Percentiles rank a stretch among this genome's conserved stretches.
Conservation (phyloP, 371 early-diverging fungal species). For the Funneliformis caledonium region DNA sequence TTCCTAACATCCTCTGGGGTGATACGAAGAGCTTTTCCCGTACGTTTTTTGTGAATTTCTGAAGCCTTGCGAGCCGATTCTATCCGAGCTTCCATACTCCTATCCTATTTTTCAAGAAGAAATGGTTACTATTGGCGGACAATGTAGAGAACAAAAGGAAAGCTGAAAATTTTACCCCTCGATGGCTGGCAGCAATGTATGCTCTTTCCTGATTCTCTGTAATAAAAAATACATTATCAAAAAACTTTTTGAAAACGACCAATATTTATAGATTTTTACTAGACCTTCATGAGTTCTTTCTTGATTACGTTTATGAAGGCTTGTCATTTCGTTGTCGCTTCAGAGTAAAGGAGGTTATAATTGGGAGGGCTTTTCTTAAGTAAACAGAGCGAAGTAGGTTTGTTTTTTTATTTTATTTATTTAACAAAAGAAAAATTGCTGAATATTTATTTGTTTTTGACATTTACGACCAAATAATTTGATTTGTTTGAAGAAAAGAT, state of each 20-base stretch:
- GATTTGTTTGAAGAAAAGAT: not conserved
- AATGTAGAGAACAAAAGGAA: not conserved
- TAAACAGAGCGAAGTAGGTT: no score
- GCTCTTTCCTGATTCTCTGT: slow-evolving; percentile 44
- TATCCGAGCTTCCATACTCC: slow-evolving; percentile 43
- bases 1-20: slow-evolving; percentile 42
- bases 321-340: slow-evolving; percentile 6
- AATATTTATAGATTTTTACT: not conserved
- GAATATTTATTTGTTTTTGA: not conserved
- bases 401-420: no score
- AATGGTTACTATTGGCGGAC: no score
- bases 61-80: slow-evolving; percentile 44
- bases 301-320: slow-evolving; percentile 33
- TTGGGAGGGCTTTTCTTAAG: no score
- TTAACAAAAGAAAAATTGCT: not conserved
- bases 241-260: no score
- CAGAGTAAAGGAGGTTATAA: not conserved
- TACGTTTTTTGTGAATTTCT: slow-evolving; percentile 43
- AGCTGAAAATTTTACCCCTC: slow-evolving; percentile 39
- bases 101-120: slow-evolving; percentile 35
- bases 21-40: slow-evolving; percentile 41
- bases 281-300: slow-evolving; percentile 41
- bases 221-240: not conserved
- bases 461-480: no score
- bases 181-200: slow-evolving; percentile 43